Percentiles rank a stretch among this genome's conserved stretches.
Conservation (phyloP, 148 eudicot genomes). For the Chenopodium formosanum region DNA sequence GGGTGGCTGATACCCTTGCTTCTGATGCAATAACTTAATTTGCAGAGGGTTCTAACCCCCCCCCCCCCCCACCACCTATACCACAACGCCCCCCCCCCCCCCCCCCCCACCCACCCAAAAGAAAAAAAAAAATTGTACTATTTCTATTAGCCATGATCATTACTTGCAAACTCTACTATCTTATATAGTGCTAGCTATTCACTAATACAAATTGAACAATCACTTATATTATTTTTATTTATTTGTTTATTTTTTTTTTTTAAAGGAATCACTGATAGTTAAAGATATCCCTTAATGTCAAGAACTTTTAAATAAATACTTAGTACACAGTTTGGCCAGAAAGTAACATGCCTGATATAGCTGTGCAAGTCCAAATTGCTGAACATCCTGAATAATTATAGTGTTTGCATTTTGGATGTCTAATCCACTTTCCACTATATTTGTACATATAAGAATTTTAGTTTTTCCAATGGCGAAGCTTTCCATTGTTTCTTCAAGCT, state of each 20-base stretch:
- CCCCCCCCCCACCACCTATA: background rate
- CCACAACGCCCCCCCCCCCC: too few relatives aligned
- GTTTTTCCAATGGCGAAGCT: slow-evolving; percentile 66
- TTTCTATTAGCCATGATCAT: background rate
- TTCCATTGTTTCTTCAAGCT: slow-evolving; percentile 97
- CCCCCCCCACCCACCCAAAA: too few relatives aligned
- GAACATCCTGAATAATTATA: slow-evolving; percentile 90
- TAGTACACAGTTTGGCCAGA: background rate
- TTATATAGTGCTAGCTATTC: too few relatives aligned
- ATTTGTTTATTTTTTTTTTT: too few relatives aligned
- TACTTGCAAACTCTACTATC: background rate
- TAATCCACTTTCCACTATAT: slow-evolving; percentile 95
- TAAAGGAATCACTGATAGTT: background rate
- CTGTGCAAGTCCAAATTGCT: slow-evolving; percentile 95
- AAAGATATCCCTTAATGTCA: slow-evolving; percentile 1
- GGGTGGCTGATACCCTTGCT: background rate
- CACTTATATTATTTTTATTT: background rate
- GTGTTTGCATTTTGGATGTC: slow-evolving; percentile 98
- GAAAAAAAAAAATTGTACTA: too few relatives aligned
- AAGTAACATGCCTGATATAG: slow-evolving; percentile 72
- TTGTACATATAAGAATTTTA: slow-evolving; percentile 82
- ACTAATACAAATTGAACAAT: background rate
- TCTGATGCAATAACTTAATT: background rate
- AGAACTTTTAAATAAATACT: background rate
- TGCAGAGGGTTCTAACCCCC: background rate